These are phyloP conservation scores for Rhizomucor pusillus DNA, from an alignment of 371 early-diverging fungal genomes.

Conservation along the genomic window DNA sequence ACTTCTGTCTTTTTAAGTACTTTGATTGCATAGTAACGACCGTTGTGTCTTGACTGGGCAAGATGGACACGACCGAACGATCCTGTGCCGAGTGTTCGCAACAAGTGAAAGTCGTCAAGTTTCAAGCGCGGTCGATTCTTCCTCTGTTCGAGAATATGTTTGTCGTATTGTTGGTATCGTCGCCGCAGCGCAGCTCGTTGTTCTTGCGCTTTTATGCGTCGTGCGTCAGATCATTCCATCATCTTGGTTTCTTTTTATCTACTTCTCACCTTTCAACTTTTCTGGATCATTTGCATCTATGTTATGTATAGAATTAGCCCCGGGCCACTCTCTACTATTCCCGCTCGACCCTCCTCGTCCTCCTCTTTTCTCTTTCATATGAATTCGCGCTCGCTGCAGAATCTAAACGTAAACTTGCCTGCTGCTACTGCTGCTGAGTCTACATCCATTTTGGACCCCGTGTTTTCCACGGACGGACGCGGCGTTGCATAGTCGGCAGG, in stretches of 20 bases:
- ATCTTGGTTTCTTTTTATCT: too few relatives aligned
- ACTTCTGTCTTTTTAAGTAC: slow-evolving; percentile 89
- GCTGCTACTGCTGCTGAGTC: slow-evolving; percentile 3
- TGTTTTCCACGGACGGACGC: slow-evolving; percentile 12
- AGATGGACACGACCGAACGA: slow-evolving; percentile 98
- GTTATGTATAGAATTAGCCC: too few relatives aligned
- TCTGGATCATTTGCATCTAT: too few relatives aligned
- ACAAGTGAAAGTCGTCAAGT: slow-evolving; percentile 64
- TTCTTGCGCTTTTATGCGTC: slow-evolving; percentile 10
- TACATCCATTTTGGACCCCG: slow-evolving; percentile 5
- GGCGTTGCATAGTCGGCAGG: slow-evolving; percentile 13
- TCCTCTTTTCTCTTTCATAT: too few relatives aligned
- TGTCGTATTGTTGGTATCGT: slow-evolving; percentile 29
- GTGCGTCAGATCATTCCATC: too few relatives aligned
- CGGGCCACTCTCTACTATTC: too few relatives aligned
- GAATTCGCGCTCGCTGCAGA: too few relatives aligned
- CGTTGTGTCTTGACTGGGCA: slow-evolving; percentile 78
- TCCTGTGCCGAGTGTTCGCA: slow-evolving; percentile 93
- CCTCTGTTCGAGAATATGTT: slow-evolving; percentile 32
- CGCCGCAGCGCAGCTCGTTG: too few relatives aligned
- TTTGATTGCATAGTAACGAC: slow-evolving; percentile 92
- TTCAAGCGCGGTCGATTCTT: slow-evolving; percentile 53
- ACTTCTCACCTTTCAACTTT: too few relatives aligned
- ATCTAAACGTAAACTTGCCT: slow-evolving; percentile 2
- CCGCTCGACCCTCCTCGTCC: too few relatives aligned